phyloP scores from a whole-genome alignment of 768 basidiomycete species.

The Agrocybe pediades region DNA sequence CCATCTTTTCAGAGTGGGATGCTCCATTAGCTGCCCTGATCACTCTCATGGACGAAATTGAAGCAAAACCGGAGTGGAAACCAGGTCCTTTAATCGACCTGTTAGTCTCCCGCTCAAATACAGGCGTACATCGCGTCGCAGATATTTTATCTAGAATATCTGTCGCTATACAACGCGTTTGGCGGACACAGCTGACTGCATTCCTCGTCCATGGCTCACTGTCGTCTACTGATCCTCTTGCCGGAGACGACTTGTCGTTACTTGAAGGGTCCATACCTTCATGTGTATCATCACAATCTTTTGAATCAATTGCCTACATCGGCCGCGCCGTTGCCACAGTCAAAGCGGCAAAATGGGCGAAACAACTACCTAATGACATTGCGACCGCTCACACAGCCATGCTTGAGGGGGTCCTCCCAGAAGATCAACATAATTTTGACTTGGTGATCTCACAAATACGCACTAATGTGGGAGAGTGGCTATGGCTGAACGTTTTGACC shows the following conservation, averaged over 20 bases:
- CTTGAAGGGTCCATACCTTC: constrained; percentile 71
- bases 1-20: constrained; percentile 87
- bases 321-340: constrained; percentile 87
- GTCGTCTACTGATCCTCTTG: constrained; percentile 66
- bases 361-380: constrained; percentile 70
- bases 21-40: constrained; percentile 77
- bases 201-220: constrained; percentile 81
- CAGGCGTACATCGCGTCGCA: constrained; percentile 78
- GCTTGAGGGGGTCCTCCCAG: constrained; percentile 67
- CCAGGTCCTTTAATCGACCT: constrained; percentile 84
- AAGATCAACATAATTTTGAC: constrained; percentile 80
- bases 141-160: constrained; percentile 73
- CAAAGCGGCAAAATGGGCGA: constrained; percentile 77
- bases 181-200: constrained; percentile 81
- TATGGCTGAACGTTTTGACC: constrained; percentile 89
- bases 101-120: constrained; percentile 68
- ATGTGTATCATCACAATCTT: constrained; percentile 70
- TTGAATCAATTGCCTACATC: constrained; percentile 83
- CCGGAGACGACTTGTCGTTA: constrained; percentile 59
- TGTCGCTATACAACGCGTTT: constrained; percentile 75
- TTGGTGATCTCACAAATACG: constrained; percentile 72
- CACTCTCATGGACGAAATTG: constrained; percentile 62
- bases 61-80: constrained; percentile 57
- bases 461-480: constrained; percentile 87
- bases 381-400: constrained; percentile 65